Evolutionary conservation across 257 asterid species (phyloP), one percentile per base, ranked within the genome.

Genomic region (Handroanthus guayacan): DNA sequence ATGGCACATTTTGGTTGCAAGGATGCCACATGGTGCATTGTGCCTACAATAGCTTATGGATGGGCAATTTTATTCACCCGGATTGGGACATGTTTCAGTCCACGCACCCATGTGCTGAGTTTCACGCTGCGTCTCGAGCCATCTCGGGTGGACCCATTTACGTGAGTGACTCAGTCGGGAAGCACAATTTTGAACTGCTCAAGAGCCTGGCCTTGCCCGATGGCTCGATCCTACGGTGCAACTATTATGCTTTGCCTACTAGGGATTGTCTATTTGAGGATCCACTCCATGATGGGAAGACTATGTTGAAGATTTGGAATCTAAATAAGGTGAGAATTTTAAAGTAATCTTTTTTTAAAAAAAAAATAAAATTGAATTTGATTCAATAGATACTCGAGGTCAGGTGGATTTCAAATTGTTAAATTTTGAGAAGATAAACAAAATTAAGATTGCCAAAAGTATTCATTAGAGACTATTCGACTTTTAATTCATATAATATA

Each of bases 241-340:
- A 89, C 70, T 84, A 90, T 81, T 88, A 90, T 18, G 99, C 97
- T 0, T 75, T 89, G 51, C 99, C 99, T 0, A 87, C 95, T 1
- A 96, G 95, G 9, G 97, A 94, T n/a, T 87, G 92, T 71, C 95
- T 94, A 17, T 94, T 92, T 20, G 89, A 88, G 70, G 97, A 92
- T 39, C 97, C 99, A 4, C 96, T 94, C 0, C 97, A 92, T n/a
- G 62, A 92, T 69, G 97, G 99, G 31, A 86, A 87, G 75, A 92
- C 97, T 52, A 90, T 94, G 97, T 84, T 94, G 77, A 94, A 94
- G 58, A 94, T 94, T n/a, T 94, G 98, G 98, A 94, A 92, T 64
- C 84, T 85, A 18, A 94, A 94, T 75, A 92, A 89, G 98, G 98
- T 92, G 38, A 78, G 63, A 2, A 2, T n/a, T n/a, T n/a, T n/a